phyloP scores from a whole-genome alignment of 352 stramenopile genomes.

The Pythium apleroticum region DNA sequence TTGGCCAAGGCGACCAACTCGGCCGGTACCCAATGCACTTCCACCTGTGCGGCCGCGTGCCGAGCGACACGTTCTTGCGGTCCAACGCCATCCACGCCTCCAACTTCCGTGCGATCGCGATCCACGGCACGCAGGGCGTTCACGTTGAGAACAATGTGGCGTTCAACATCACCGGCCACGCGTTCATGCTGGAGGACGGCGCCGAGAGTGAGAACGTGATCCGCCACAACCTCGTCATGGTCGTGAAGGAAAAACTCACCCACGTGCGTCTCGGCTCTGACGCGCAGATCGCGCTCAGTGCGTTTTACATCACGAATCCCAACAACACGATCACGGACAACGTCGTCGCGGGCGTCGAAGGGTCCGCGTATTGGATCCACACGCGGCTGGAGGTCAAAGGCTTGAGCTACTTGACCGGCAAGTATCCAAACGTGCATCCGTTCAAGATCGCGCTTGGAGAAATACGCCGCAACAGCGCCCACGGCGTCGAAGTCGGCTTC shows the following conservation, averaged over 20 bases:
- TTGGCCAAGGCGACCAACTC: conserved; percentile 44
- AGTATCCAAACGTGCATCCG: conserved; percentile 32
- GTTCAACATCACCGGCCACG: conserved; percentile 49
- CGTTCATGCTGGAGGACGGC: conserved; percentile 62
- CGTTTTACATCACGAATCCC: conserved; percentile 52
- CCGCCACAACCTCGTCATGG: conserved; percentile 45
- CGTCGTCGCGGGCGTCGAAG: conserved; percentile 38
- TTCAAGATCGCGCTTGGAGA: conserved; percentile 30
- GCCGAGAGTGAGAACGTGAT: conserved; percentile 58
- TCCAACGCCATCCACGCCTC: conserved; percentile 43
- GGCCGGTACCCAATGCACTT: conserved; percentile 52
- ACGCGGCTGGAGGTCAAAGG: conserved; percentile 35
- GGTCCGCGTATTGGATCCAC: conserved; percentile 51
- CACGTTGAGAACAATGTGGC: conserved; percentile 42
- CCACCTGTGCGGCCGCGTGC: conserved; percentile 34
- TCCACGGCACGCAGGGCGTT: conserved; percentile 53
- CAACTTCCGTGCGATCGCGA: conserved; percentile 40
- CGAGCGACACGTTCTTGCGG: conserved; percentile 33
- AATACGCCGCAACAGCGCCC: conserved; percentile 30
- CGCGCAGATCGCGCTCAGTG: conserved; percentile 24
- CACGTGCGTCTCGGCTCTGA: conserved; percentile 32
- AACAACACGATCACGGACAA: conserved; percentile 53
- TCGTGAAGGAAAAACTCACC: conserved; percentile 36
- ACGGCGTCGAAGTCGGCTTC: conserved; percentile 32
- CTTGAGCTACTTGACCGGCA: conserved; percentile 27